These are phyloP conservation scores for Sclerotinia spermophila DNA, from an alignment of 2,329 filamentous ascomycete species.

Conservation along the genomic window DNA sequence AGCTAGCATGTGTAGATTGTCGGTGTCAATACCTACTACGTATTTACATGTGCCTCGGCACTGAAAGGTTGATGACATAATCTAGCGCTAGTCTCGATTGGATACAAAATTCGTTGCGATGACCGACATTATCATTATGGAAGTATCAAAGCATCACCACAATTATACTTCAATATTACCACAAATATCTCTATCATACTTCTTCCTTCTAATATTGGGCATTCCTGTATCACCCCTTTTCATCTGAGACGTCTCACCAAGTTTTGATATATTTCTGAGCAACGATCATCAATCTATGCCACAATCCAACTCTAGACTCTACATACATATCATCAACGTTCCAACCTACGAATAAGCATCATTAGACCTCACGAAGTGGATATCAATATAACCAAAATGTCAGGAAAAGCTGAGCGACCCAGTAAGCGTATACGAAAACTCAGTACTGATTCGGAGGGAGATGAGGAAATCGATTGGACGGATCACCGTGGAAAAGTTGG, in stretches of 20 bases:
- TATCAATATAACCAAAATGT: slow-evolving; percentile 24
- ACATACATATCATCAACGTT: slow-evolving; percentile 4
- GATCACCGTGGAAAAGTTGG: slow-evolving; percentile 23
- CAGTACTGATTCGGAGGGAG: slow-evolving; percentile 36
- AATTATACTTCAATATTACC: background rate
- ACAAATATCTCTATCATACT: background rate
- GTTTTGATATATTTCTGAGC: background rate
- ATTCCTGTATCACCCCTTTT: background rate
- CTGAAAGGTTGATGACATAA: slow-evolving; percentile 26
- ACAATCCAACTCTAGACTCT: slow-evolving; percentile 5
- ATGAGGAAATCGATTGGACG: slow-evolving; percentile 27
- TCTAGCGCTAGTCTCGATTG: background rate
- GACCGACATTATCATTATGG: background rate
- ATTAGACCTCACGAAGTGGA: slow-evolving; percentile 3
- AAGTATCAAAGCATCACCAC: slow-evolving; percentile 6
- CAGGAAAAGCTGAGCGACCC: slow-evolving; percentile 28
- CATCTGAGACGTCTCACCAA: background rate
- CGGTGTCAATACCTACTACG: slow-evolving; percentile 11
- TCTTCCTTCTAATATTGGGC: background rate
- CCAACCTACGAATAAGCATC: background rate
- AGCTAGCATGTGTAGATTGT: background rate
- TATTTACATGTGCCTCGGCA: slow-evolving; percentile 18
- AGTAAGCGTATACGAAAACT: slow-evolving; percentile 32
- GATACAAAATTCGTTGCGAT: background rate
- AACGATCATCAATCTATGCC: slow-evolving; percentile 1